A percentile compares a stretch with the other conserved stretches of the same genome.
These are phyloP conservation scores for Acanthamoeba healyi DNA, from an alignment of 208 protist species.

Conservation along the genomic window DNA sequence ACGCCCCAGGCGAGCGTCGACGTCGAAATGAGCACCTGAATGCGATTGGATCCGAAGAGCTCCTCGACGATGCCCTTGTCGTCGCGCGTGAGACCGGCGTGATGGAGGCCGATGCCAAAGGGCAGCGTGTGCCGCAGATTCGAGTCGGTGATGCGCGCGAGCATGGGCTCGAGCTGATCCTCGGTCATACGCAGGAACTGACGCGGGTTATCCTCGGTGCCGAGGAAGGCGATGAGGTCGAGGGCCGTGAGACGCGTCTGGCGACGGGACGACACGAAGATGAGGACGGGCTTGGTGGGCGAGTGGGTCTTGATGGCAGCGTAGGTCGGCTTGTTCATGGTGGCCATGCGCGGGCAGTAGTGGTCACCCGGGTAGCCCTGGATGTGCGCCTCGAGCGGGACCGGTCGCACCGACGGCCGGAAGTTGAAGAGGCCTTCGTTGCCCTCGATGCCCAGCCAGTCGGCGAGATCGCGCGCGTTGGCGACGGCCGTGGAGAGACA, in stretches of 20 bases:
- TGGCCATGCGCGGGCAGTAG: conserved; percentile 99
- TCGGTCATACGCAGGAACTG: conserved; percentile 94
- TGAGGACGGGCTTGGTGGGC: conserved; percentile 96
- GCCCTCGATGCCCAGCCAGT: conserved; percentile 98
- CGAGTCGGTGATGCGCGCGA: conserved; percentile 84
- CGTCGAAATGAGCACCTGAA: conserved; percentile 99
- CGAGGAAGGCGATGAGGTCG: conserved; percentile 96
- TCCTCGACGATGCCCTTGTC: conserved; percentile 93
- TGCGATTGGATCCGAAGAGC: conserved; percentile 91
- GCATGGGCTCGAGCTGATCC: conserved; percentile 92
- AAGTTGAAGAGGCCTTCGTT: conserved; percentile 98
- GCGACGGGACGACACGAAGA: conserved; percentile 99
- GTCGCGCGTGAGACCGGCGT: conserved; percentile 95
- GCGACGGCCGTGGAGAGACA: conserved; percentile 98
- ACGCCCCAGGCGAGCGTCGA: conserved; percentile 99
- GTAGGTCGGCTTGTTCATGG: conserved; percentile 99
- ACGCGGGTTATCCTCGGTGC: conserved; percentile 94
- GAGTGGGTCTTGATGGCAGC: conserved; percentile 95
- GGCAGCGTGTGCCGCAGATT: conserved; percentile 94
- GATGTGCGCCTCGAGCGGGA: conserved; percentile 97
- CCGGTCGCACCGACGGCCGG: conserved; percentile 97
- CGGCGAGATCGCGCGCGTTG: conserved; percentile 96
- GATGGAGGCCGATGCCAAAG: conserved; percentile 99
- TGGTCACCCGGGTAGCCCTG: conserved; percentile 97
- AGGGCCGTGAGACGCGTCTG: conserved; percentile 99